Percentiles rank a stretch among this genome's conserved stretches.
phyloP scores from a whole-genome alignment of 345 rosid species.

The Citrus inodora region DNA sequence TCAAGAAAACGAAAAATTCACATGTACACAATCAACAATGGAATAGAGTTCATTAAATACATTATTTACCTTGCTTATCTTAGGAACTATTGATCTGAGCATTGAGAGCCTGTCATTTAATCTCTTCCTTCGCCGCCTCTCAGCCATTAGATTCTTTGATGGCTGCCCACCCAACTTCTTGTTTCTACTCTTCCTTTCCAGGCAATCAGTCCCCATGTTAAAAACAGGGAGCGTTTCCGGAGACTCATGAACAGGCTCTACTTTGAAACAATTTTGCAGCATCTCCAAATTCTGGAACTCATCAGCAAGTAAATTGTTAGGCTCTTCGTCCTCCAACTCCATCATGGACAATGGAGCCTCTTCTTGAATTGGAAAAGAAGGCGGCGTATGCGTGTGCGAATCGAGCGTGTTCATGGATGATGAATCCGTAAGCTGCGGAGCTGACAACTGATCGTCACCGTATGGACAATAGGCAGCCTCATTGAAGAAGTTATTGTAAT shows the following conservation, averaged over 20 bases:
- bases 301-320: slow-evolving; percentile 19
- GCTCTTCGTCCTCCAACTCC: slow-evolving; percentile 38
- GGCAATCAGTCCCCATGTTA: slow-evolving; percentile 19
- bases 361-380: slow-evolving; percentile 37
- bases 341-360: slow-evolving; percentile 25
- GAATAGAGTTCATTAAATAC: not conserved
- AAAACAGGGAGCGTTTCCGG: slow-evolving; percentile 31
- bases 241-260: slow-evolving; percentile 33
- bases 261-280: slow-evolving; percentile 28
- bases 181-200: slow-evolving; percentile 31
- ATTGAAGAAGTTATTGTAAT: slow-evolving; percentile 28
- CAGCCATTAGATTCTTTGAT: slow-evolving; percentile 88
- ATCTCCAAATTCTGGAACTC: slow-evolving; percentile 22
- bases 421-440: slow-evolving; percentile 38
- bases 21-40: not conserved
- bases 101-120: slow-evolving; percentile 79
- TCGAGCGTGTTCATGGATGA: slow-evolving; percentile 27
- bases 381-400: slow-evolving; percentile 9
- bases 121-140: slow-evolving; percentile 80
- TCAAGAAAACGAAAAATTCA: not conserved
- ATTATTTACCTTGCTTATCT: slow-evolving; percentile 76
- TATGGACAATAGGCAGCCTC: slow-evolving; percentile 24
- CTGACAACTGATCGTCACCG: slow-evolving; percentile 20
- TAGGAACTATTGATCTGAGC: slow-evolving; percentile 92
- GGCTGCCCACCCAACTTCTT: slow-evolving; percentile 77